Evolutionary conservation across 257 asterid species (phyloP).

Genomic region (Knoxia roxburghii): DNA sequence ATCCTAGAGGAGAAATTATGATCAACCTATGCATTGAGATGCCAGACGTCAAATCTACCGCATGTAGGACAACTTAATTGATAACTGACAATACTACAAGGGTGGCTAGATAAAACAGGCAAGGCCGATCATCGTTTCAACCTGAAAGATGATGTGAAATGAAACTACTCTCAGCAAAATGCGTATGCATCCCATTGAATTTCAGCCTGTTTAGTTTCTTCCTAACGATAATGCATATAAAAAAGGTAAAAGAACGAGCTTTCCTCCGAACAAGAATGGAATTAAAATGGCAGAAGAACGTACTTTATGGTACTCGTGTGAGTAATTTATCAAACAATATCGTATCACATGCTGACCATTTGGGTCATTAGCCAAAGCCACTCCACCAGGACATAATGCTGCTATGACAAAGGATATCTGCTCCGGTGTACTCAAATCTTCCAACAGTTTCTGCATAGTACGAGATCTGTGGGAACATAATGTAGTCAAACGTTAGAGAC

Average conservation of each 20-base stretch:
- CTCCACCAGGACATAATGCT: constrained; percentile 39
- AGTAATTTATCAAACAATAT: constrained; percentile 41
- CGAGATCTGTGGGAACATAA: constrained; percentile 38
- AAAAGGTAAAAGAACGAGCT: too few relatives aligned
- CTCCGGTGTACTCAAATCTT: constrained; percentile 40
- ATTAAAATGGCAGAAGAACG: neutral
- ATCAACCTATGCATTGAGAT: neutral
- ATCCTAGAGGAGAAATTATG: too few relatives aligned
- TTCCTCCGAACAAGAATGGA: neutral
- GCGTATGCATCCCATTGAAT: too few relatives aligned
- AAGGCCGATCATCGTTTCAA: too few relatives aligned
- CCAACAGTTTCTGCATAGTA: constrained; percentile 50
- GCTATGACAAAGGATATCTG: constrained; percentile 43
- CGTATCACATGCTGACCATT: constrained; percentile 62
- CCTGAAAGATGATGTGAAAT: neutral
- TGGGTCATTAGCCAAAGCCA: constrained; percentile 49
- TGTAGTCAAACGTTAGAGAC: neutral
- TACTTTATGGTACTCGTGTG: constrained; percentile 62
- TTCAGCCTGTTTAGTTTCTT: too few relatives aligned
- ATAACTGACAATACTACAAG: neutral
- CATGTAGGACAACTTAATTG: neutral
- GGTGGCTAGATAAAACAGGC: neutral
- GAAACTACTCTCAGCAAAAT: neutral
- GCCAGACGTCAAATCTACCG: neutral
- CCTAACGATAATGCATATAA: too few relatives aligned